Conservation (phyloP, 306 rosid genomes). For the Trichosanthes cucumerina region DNA sequence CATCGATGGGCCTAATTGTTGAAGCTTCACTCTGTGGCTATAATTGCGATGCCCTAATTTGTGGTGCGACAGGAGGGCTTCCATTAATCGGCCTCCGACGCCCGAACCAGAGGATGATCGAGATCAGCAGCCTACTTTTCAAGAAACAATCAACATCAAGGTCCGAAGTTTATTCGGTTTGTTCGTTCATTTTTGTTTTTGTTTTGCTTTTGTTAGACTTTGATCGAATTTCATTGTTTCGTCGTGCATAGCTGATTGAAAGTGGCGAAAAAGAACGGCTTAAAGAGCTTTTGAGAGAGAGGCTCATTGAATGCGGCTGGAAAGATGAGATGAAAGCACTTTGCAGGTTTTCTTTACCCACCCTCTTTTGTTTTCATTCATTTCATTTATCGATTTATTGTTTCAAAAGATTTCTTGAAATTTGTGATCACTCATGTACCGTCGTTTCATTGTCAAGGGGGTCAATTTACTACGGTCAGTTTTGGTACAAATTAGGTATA, state of each 20-base stretch:
- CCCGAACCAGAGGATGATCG: conserved; percentile 58
- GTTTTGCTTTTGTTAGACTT: neutral
- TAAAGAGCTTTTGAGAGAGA: conserved; percentile 82
- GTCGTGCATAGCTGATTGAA: conserved; percentile 50
- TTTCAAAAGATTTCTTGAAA: neutral
- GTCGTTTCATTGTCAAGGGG: neutral
- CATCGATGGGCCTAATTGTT: neutral
- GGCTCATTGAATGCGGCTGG: conserved; percentile 95
- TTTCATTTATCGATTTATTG: neutral
- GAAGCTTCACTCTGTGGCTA: neutral
- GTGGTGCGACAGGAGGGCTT: conserved; percentile 47
- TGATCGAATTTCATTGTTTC: neutral
- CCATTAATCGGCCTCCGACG: conserved; percentile 85
- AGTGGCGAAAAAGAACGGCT: conserved; percentile 81
- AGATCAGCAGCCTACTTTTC: conserved; percentile 54
- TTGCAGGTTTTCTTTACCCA: conserved; percentile 47
- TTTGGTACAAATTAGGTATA: neutral
- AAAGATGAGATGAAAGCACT: conserved; percentile 89
- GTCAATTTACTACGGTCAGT: neutral
- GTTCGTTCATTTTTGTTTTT: neutral
- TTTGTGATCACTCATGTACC: neutral
- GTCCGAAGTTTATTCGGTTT: conserved; percentile 19
- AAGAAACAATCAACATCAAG: conserved; percentile 63
- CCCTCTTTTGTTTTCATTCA: neutral
- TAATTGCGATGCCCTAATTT: neutral